phyloP scores from a whole-genome alignment of 2,329 filamentous ascomycete species.

The Cladosporium cucumerinum region DNA sequence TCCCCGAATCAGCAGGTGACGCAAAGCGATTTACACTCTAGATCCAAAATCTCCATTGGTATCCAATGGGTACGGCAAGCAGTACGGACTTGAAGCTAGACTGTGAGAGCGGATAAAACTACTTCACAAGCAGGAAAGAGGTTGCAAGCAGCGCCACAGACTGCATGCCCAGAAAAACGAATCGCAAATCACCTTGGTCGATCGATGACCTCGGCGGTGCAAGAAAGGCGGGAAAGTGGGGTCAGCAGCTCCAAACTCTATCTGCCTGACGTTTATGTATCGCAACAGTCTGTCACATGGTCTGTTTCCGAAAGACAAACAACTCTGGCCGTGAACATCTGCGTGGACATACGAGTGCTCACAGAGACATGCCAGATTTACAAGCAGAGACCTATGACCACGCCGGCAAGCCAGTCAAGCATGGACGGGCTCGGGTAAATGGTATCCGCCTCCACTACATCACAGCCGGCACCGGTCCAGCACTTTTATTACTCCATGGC shows the following conservation, averaged over 20 bases:
- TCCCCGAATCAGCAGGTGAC: neutral
- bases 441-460: constrained; percentile 36
- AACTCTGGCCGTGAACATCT: neutral
- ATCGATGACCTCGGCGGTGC: constrained; percentile 12
- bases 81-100: too few species aligned
- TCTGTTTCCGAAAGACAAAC: neutral
- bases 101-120: neutral
- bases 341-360: neutral
- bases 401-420: constrained; percentile 26
- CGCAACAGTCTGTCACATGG: neutral
- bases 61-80: too few species aligned
- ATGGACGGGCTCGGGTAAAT: constrained; percentile 32
- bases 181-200: neutral
- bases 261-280: neutral
- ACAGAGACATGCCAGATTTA: constrained; percentile 8
- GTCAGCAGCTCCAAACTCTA: constrained; percentile 9
- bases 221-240: constrained; percentile 4
- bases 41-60: too few species aligned
- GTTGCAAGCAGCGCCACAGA: neutral
- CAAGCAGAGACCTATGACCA: constrained; percentile 34
- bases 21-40: neutral
- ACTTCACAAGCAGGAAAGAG: neutral
- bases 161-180: neutral
- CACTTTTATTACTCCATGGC: constrained; percentile 33
- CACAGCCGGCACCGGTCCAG: constrained; percentile 31